phyloP scores from a whole-genome alignment of 768 basidiomycete genomes.

The Hygrophorus pudorinus region DNA sequence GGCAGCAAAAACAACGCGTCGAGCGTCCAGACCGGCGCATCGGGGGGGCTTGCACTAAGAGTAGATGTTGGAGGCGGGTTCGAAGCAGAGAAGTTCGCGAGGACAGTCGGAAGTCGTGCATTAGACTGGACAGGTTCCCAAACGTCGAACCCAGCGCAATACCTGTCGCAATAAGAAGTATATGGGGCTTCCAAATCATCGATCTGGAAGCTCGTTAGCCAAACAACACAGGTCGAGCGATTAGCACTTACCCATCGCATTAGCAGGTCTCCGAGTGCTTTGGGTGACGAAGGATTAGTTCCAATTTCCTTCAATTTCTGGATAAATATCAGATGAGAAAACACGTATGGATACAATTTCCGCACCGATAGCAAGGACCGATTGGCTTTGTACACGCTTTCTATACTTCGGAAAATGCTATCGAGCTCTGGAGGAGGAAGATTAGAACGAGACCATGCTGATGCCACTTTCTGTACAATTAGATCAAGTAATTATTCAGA shows the following conservation, averaged over 20 bases:
- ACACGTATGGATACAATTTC: constrained; percentile 7
- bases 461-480: constrained; percentile 73
- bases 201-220: constrained; percentile 44
- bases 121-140: constrained; percentile 80
- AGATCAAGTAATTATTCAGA: constrained; percentile 5
- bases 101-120: constrained; percentile 52
- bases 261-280: constrained; percentile 87
- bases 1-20: constrained; percentile 87
- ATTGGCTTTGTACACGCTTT: constrained; percentile 88
- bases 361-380: constrained; percentile 66
- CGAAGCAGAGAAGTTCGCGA: constrained; percentile 57
- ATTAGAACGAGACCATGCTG: constrained; percentile 95
- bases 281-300: constrained; percentile 84
- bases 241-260: constrained; percentile 83
- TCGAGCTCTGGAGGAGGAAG: constrained; percentile 90
- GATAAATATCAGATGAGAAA: constrained; percentile 11
- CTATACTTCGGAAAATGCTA: constrained; percentile 88
- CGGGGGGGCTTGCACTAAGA: constrained; percentile 22
- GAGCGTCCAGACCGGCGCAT: constrained; percentile 61
- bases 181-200: constrained; percentile 88
- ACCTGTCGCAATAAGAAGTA: constrained; percentile 66
- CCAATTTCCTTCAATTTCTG: constrained; percentile 95
- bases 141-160: constrained; percentile 65
- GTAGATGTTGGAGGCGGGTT: constrained; percentile 46
- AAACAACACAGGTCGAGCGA: constrained; percentile 6